Conservation (phyloP, 176 grass and related monocot species). For the Triticum monococcum region DNA sequence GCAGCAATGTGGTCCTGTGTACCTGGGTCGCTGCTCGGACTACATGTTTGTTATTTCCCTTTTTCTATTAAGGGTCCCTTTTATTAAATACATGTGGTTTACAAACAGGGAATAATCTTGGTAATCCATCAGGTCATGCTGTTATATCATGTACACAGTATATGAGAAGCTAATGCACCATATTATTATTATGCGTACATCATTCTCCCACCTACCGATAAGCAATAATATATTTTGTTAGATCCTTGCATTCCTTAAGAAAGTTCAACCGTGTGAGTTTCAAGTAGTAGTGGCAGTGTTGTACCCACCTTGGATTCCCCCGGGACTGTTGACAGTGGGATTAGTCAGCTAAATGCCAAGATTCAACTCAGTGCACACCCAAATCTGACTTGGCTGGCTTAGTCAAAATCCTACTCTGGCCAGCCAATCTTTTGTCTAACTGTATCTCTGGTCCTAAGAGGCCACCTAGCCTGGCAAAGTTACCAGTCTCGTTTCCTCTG, state of each 20-base stretch:
- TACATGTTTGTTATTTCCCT: not conserved
- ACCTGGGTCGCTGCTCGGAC: not conserved
- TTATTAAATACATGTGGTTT: not conserved
- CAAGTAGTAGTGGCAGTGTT: not conserved
- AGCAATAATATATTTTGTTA: not conserved
- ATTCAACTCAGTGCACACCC: not conserved
- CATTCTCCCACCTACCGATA: no score
- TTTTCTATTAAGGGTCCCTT: not conserved
- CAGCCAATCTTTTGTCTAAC: not conserved
- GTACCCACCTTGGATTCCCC: no score
- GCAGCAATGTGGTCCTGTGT: not conserved
- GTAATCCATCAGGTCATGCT: conserved; percentile 5
- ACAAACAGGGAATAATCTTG: not conserved
- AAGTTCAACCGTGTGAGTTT: not conserved
- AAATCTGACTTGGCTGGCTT: not conserved
- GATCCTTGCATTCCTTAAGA: conserved; percentile 7
- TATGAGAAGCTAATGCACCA: not conserved
- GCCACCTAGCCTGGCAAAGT: not conserved
- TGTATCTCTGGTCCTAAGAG: not conserved
- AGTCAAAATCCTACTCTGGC: not conserved
- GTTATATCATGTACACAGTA: not conserved
- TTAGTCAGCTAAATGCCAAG: not conserved
- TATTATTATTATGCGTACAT: not conserved
- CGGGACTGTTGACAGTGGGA: not conserved
- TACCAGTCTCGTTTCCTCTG: not conserved